phyloP scores from a whole-genome alignment of 2,329 filamentous ascomycete species.

The Emericellopsis atlantica region DNA sequence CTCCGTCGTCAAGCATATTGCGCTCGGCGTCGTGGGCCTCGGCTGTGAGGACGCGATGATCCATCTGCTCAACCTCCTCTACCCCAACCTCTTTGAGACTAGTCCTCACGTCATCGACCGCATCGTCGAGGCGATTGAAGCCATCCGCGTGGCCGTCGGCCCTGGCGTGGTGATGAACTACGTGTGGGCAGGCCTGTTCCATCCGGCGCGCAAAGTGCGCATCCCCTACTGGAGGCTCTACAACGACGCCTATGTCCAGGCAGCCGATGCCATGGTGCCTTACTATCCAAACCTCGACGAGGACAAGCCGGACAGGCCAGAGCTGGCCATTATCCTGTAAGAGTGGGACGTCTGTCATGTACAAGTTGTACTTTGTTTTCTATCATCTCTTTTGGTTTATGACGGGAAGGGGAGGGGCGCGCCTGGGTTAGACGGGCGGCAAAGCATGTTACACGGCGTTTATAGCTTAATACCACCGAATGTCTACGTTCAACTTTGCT shows the following conservation, averaged over 20 bases:
- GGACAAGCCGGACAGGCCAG: constrained; percentile 64
- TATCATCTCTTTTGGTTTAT: neutral
- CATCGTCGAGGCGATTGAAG: constrained; percentile 94
- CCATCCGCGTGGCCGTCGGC: constrained; percentile 84
- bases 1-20: constrained; percentile 94
- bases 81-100: constrained; percentile 95
- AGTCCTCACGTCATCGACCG: constrained; percentile 97
- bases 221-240: constrained; percentile 94
- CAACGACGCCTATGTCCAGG: constrained; percentile 93
- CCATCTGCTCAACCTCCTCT: constrained; percentile 89
- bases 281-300: constrained; percentile 86
- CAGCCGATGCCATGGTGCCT: constrained; percentile 87
- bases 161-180: constrained; percentile 94
- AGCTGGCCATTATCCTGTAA: constrained; percentile 74
- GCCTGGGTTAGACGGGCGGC: too few relatives aligned
- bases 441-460: neutral
- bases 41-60: constrained; percentile 98
- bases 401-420: neutral
- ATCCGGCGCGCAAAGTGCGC: constrained; percentile 88
- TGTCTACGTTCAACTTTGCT: neutral
- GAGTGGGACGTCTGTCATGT: neutral
- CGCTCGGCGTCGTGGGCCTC: constrained; percentile 90
- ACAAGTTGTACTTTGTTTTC: neutral
- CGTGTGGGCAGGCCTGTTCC: constrained; percentile 94
- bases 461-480: neutral